Conservation (phyloP, 1,139 yeast genomes). For the Candida sp. region DNA sequence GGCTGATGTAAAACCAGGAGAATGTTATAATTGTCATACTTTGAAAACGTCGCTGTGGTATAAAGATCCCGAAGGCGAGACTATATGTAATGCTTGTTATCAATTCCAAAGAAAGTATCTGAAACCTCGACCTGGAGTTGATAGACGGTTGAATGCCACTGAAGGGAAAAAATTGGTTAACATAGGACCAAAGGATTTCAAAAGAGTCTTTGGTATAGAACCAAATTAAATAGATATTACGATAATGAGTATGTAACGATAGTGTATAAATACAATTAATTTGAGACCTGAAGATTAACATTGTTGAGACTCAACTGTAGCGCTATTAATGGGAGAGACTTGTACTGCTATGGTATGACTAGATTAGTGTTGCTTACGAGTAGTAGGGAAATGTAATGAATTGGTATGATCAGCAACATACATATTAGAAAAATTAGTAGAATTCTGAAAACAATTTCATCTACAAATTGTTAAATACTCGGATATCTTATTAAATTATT, state of each 20-base stretch:
- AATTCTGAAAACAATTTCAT: too few species aligned
- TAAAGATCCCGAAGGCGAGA: conserved; percentile 38
- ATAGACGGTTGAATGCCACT: conserved; percentile 1
- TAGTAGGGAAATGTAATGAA: too few species aligned
- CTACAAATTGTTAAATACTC: too few species aligned
- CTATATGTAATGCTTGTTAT: conserved; percentile 43
- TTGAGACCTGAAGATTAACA: too few species aligned
- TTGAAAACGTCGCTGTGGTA: conserved; percentile 49
- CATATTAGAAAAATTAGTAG: too few species aligned
- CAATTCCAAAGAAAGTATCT: conserved; percentile 2
- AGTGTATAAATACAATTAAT: not conserved
- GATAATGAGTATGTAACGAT: not conserved
- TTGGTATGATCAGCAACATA: too few species aligned
- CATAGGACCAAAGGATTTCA: not conserved
- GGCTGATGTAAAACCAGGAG: conserved; percentile 1
- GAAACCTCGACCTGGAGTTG: conserved; percentile 1
- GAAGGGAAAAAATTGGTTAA: conserved; percentile 2
- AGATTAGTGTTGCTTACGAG: too few species aligned
- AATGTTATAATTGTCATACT: conserved; percentile 43
- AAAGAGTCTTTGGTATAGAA: not conserved
- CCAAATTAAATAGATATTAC: not conserved
- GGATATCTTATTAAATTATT: not conserved
- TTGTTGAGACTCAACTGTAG: not conserved
- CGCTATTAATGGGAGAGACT: too few species aligned
- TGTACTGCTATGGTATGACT: too few species aligned